Percentiles rank a stretch among this genome's conserved stretches.
Conservation (phyloP, 805 yeast genomes). For the Priceomyces carsonii region DNA sequence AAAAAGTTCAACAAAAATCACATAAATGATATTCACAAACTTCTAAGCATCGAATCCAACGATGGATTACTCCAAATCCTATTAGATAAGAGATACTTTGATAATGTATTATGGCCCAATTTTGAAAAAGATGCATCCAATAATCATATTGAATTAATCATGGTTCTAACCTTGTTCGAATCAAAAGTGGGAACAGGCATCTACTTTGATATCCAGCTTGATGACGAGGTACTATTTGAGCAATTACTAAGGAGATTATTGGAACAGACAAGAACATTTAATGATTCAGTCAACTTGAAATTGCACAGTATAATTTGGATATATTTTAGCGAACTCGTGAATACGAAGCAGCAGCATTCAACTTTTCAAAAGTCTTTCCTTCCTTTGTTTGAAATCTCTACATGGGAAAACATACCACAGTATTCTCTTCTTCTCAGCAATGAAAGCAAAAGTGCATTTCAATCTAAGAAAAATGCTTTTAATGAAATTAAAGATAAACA, state of each 20-base stretch:
- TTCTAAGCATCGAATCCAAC: conserved; percentile 2
- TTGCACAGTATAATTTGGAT: conserved; percentile 14
- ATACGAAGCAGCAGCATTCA: conserved; percentile 1
- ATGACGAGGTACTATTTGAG: conserved; percentile 22
- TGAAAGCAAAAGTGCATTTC: neutral
- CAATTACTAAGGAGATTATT: conserved; percentile 28
- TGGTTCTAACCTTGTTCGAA: conserved; percentile 15
- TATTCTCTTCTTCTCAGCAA: conserved; percentile 7
- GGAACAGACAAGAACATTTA: conserved; percentile 17
- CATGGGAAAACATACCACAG: conserved; percentile 25
- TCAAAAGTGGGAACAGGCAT: conserved; percentile 9
- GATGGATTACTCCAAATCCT: conserved; percentile 10
- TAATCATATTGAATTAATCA: conserved; percentile 39
- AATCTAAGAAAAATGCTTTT: neutral
- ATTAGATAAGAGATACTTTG: conserved; percentile 20
- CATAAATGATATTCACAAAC: conserved; percentile 17
- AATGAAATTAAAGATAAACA: neutral
- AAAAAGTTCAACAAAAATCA: conserved; percentile 15
- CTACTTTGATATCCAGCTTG: conserved; percentile 12
- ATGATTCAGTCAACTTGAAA: conserved; percentile 12
- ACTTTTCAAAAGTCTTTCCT: conserved; percentile 12
- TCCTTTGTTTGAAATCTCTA: conserved; percentile 32
- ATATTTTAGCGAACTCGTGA: conserved; percentile 15
- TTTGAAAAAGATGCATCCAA: conserved; percentile 40
- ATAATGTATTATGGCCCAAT: conserved; percentile 40